phyloP scores from a whole-genome alignment of 2,329 filamentous ascomycete species.

The Sporothrix protearum region DNA sequence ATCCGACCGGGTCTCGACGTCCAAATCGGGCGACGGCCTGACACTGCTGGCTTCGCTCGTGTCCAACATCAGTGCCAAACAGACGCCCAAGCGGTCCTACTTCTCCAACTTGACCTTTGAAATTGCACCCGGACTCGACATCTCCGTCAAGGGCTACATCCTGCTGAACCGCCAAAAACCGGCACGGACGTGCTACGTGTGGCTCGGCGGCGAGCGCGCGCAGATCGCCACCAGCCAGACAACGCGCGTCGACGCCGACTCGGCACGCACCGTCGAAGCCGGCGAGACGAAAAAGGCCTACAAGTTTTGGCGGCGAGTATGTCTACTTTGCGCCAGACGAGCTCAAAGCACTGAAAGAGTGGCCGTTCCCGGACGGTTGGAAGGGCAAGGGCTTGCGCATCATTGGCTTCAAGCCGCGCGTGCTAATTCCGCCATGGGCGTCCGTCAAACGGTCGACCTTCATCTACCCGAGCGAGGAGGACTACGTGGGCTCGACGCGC shows the following conservation, averaged over 20 bases:
- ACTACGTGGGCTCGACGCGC: constrained; percentile 83
- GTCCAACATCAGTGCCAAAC: constrained; percentile 88
- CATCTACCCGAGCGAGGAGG: constrained; percentile 89
- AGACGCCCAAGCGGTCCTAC: constrained; percentile 76
- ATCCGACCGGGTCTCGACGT: constrained; percentile 55
- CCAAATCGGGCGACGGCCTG: constrained; percentile 58
- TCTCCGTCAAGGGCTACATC: constrained; percentile 92
- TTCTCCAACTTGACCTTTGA: constrained; percentile 88
- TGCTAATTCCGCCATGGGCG: constrained; percentile 74
- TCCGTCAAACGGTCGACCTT: constrained; percentile 83
- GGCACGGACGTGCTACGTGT: constrained; percentile 80
- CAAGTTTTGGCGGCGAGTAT: constrained; percentile 92
- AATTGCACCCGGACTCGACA: constrained; percentile 75
- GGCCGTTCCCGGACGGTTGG: constrained; percentile 46
- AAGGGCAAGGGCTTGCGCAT: constrained; percentile 80
- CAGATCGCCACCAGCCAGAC: constrained; percentile 76
- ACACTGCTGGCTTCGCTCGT: constrained; percentile 71
- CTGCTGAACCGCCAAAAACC: constrained; percentile 80
- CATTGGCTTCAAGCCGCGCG: constrained; percentile 86
- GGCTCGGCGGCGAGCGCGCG: constrained; percentile 77
- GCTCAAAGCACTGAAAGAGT: constrained; percentile 66
- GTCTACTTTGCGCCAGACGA: constrained; percentile 84
- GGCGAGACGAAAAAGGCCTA: constrained; percentile 84
- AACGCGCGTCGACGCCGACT: constrained; percentile 72
- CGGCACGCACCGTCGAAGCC: constrained; percentile 71